These are phyloP conservation scores for Eucalyptus erythrocorys DNA, from an alignment of 345 rosid species.

Conservation along the genomic window DNA sequence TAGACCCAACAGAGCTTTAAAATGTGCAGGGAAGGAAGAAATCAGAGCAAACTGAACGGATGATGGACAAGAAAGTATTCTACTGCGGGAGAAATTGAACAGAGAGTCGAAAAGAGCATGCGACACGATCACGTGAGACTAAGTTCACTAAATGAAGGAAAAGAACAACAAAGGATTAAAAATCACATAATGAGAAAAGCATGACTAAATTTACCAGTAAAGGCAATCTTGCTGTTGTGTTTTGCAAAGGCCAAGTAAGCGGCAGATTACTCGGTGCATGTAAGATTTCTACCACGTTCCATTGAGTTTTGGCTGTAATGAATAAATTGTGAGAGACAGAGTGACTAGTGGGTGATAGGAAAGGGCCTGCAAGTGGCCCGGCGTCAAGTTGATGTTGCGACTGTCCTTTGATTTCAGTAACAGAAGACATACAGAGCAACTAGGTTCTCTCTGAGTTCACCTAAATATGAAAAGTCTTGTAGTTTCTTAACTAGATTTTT, in stretches of 20 bases:
- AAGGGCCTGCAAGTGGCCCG: no score
- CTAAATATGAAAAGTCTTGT: no score
- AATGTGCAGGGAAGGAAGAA: neutral
- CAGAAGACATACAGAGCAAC: no score
- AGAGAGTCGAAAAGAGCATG: neutral
- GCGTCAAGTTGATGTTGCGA: no score
- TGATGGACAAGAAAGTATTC: neutral
- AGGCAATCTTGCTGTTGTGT: neutral
- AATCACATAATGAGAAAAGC: neutral
- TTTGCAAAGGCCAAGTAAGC: neutral
- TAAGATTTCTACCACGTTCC: no score
- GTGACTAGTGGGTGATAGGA: no score
- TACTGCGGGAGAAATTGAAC: rapidly evolving
- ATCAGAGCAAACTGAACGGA: neutral
- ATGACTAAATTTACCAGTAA: neutral
- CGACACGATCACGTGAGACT: neutral
- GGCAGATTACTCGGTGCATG: no score
- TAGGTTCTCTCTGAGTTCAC: no score
- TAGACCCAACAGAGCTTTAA: neutral
- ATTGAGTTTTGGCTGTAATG: no score
- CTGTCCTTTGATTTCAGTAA: no score
- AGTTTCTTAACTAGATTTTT: no score
- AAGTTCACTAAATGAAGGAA: neutral
- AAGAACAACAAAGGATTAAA: neutral
- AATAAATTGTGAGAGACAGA: no score